Conservation (phyloP, 106 monocot species). For the Acorus gramineus region DNA sequence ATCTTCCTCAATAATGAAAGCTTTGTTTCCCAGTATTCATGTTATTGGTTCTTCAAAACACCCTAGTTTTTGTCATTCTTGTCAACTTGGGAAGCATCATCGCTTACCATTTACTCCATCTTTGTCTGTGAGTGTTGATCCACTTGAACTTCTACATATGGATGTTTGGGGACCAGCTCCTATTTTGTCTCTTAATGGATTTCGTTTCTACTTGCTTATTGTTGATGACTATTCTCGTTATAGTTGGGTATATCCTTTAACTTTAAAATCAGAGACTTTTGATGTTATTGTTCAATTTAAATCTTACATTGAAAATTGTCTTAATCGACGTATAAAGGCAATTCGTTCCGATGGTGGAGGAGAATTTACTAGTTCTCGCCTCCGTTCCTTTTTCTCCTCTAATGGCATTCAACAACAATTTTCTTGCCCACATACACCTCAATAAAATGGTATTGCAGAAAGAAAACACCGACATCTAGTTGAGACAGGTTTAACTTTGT, state of each 20-base stretch:
- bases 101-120: neutral
- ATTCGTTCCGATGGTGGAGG: slow-evolving; percentile 7
- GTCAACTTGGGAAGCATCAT: neutral
- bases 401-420: slow-evolving; percentile 1
- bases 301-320: neutral
- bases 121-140: neutral
- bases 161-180: slow-evolving; percentile 4
- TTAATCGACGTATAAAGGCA: neutral
- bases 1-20: neutral
- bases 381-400: neutral
- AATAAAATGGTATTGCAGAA: neutral
- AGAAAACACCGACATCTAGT: neutral
- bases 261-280: neutral
- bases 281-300: neutral
- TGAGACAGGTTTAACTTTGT: neutral
- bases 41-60: neutral
- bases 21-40: neutral
- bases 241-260: neutral
- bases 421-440: slow-evolving; percentile 4
- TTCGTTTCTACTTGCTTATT: neutral
- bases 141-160: neutral
- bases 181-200: neutral
- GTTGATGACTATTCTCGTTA: neutral
- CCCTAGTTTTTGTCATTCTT: neutral
- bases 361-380: neutral